Conservation (phyloP, 2,329 filamentous ascomycete genomes). For the Paracamarosporium sp. region DNA sequence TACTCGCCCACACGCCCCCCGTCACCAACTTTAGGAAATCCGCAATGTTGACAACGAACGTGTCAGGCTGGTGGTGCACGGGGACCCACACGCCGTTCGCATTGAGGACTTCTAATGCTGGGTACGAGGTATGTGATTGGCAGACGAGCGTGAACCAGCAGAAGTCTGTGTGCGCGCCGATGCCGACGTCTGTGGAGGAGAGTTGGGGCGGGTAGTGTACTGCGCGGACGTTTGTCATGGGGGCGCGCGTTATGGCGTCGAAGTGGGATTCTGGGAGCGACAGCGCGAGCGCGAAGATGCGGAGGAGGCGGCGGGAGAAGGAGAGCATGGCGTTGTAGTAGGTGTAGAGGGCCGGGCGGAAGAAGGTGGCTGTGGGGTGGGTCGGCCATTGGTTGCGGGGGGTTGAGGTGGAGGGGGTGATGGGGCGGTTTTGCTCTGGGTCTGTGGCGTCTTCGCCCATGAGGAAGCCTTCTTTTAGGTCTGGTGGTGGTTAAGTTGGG, state of each 20-base stretch:
- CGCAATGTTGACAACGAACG: conserved; percentile 51
- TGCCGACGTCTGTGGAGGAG: conserved; percentile 41
- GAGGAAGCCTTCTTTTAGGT: conserved; percentile 44
- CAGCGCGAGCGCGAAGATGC: conserved; percentile 49
- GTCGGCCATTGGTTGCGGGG: conserved; percentile 42
- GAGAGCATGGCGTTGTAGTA: conserved; percentile 40
- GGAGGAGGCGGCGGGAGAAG: conserved; percentile 41
- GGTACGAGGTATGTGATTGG: conserved; percentile 31
- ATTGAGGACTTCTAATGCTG: conserved; percentile 50
- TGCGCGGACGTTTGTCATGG: conserved; percentile 54
- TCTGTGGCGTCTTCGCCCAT: conserved; percentile 45
- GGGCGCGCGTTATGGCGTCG: conserved; percentile 46
- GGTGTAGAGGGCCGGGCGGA: conserved; percentile 36
- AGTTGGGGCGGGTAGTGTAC: conserved; percentile 46
- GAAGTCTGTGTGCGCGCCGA: conserved; percentile 53
- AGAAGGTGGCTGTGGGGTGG: conserved; percentile 34
- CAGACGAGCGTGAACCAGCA: conserved; percentile 52
- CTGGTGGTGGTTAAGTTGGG: conserved; percentile 12
- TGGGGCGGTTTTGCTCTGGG: conserved; percentile 33
- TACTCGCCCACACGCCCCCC: conserved; percentile 48
- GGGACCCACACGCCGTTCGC: conserved; percentile 51
- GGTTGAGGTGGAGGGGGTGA: conserved; percentile 17
- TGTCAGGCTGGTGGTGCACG: conserved; percentile 42
- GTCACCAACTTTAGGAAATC: conserved; percentile 52
- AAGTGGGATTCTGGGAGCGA: conserved; percentile 48